Evolutionary conservation across 495 filamentous ascomycete species (phyloP).

Genomic region (Penicillium malachiteum): DNA sequence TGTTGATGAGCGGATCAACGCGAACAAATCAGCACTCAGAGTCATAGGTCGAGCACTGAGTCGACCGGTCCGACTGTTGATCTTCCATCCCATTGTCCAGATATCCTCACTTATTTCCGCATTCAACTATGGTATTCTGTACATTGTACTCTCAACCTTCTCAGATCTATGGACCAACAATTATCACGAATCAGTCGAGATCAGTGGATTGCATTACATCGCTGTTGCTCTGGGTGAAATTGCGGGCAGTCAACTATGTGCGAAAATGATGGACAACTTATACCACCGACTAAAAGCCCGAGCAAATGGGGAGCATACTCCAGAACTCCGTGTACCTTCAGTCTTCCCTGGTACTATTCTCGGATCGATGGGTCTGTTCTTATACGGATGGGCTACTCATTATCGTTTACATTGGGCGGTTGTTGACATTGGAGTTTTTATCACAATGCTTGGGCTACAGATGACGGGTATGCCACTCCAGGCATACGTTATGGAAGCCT

Average conservation of each 20-base stretch:
- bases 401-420: slow-evolving; percentile 12
- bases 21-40: slow-evolving; percentile 6
- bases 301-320: slow-evolving; percentile 10
- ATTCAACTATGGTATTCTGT: slow-evolving; percentile 65
- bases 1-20: slow-evolving; percentile 7
- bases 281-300: slow-evolving; percentile 54
- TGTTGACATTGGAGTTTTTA: slow-evolving; percentile 30
- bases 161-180: slow-evolving; percentile 51
- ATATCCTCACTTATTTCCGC: slow-evolving; percentile 53
- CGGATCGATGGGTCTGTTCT: slow-evolving; percentile 10
- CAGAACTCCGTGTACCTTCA: slow-evolving; percentile 7
- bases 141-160: slow-evolving; percentile 64
- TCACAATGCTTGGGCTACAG: slow-evolving; percentile 31
- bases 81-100: slow-evolving; percentile 54
- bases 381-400: slow-evolving; percentile 17
- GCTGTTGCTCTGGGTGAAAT: slow-evolving; percentile 61
- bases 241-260: slow-evolving; percentile 53
- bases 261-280: slow-evolving; percentile 53
- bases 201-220: slow-evolving; percentile 62
- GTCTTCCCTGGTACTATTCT: slow-evolving; percentile 9
- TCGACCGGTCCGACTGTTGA: slow-evolving; percentile 47
- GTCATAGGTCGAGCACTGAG: slow-evolving; percentile 35
- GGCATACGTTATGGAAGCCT: slow-evolving; percentile 19
- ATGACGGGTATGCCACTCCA: slow-evolving; percentile 15
- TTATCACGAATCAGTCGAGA: slow-evolving; percentile 53